Evolutionary conservation across 129 eudicot species (phyloP), one percentile per base, ranked within the genome.

Genomic region (Arctium minus): DNA sequence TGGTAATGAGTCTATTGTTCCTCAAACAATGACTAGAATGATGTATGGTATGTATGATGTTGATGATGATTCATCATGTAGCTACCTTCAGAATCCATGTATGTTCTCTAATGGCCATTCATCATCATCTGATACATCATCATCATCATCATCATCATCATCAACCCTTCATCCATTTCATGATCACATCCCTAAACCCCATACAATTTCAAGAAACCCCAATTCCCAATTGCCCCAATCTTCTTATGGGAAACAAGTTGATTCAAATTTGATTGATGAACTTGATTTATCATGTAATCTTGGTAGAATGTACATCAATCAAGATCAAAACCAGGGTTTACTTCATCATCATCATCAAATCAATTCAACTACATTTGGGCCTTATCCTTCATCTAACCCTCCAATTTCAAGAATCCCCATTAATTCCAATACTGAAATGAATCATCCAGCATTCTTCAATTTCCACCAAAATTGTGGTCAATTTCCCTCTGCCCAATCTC

Each of bases 51-150:
- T 88, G 86, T 82, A 83, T 87, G 74, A 78, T 87, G 88, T 86
- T 80, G 13, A 27, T 83, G 76, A 53, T 83, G 86, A 75, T 39
- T 46, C 86, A n/a, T 79, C 82, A 80, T 81, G 73, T 87, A 73
- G 81, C 73, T 84, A 79, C 79, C 82, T 60, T 77, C 85, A 78
- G 32, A 77, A 81, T 85, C 53, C 86, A 80, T 73, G 81, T 84
- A 77, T 86, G 27, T 86, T 79, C 32, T 80, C 82, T 42, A 85
- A 88, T 84, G 93, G 88, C 31, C 85, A 92, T 79, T 82, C 92
- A 22, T 92, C 89, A 31, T 74, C 82, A 76, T 77, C 80, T 76
- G 70, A 77, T 70, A 50, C 77, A 73, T 73, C 77, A 9, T 30
- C 62, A 37, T 29, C 60, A 37, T 29, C 60, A 83, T 72, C 86